These are phyloP conservation scores for Mitragyna speciosa DNA, from an alignment of 257 asterid genomes.

Conservation along the genomic window DNA sequence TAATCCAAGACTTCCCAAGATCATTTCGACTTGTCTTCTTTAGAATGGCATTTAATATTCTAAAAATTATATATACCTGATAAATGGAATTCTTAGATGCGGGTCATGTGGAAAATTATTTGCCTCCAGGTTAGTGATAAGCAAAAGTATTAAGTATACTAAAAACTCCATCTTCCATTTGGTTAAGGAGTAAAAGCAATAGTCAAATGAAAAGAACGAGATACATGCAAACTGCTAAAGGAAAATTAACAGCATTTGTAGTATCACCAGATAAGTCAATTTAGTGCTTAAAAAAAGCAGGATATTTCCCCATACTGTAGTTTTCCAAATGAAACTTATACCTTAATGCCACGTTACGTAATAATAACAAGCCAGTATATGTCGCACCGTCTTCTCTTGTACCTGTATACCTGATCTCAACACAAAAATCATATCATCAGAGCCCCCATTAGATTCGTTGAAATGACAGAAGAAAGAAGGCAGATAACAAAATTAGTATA, in stretches of 20 bases:
- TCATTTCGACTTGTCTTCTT: not conserved
- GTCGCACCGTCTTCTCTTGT: not conserved
- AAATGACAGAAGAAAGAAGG: not conserved
- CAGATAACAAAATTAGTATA: not conserved
- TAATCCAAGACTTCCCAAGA: not conserved
- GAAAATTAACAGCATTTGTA: not conserved
- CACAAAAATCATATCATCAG: not conserved
- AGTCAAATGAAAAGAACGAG: too few species aligned
- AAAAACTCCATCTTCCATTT: too few species aligned
- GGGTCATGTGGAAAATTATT: not conserved
- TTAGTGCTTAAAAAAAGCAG: not conserved
- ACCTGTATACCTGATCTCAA: not conserved
- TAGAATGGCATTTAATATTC: not conserved
- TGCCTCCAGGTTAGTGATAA: not conserved
- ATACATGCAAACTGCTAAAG: not conserved
- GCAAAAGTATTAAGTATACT: too few species aligned
- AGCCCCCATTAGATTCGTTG: not conserved
- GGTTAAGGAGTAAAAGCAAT: too few species aligned
- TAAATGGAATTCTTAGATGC: not conserved
- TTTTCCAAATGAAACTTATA: not conserved
- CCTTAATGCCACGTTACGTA: slow-evolving; percentile 6
- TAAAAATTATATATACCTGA: not conserved
- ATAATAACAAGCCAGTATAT: slow-evolving; percentile 1
- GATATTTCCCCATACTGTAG: not conserved
- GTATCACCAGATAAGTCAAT: not conserved